A percentile compares a stretch with the other conserved stretches of the same genome.
Evolutionary conservation across 768 basidiomycete genomes (phyloP).

Genomic region (Pholiota molesta): DNA sequence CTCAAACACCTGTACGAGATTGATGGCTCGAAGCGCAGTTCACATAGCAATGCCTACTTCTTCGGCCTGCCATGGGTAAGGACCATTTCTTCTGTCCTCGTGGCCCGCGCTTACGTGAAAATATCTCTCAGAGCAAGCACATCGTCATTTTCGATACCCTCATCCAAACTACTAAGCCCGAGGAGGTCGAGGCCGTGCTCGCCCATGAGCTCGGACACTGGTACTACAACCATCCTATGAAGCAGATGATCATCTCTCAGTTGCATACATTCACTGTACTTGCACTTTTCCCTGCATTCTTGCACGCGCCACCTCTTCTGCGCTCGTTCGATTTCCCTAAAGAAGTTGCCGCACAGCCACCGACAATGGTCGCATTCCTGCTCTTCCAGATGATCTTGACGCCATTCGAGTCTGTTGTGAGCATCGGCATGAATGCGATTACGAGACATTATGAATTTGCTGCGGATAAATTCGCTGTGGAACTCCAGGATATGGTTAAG

Average conservation of each 20-base stretch:
- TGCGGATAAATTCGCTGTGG: conserved; percentile 86
- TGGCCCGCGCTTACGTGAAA: neutral
- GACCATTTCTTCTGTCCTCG: conserved; percentile 1
- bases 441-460: conserved; percentile 91
- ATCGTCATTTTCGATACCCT: conserved; percentile 98
- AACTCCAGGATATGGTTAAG: conserved; percentile 57
- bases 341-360: conserved; percentile 63
- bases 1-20: conserved; percentile 95
- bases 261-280: conserved; percentile 87
- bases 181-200: conserved; percentile 97
- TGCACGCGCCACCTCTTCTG: conserved; percentile 77
- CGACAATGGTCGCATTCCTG: conserved; percentile 84
- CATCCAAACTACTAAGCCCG: conserved; percentile 86
- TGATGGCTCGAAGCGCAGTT: conserved; percentile 94
- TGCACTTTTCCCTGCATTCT: conserved; percentile 87
- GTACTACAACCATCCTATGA: conserved; percentile 89
- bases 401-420: conserved; percentile 75
- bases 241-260: conserved; percentile 85
- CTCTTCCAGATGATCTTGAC: conserved; percentile 90
- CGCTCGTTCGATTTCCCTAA: conserved; percentile 81
- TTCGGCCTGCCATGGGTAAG: conserved; percentile 93
- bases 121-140: conserved; percentile 70
- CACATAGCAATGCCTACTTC: conserved; percentile 98
- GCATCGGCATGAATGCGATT: conserved; percentile 77
- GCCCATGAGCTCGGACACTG: conserved; percentile 98